phyloP scores from a whole-genome alignment of 345 rosid species.

The Camelina sativa region DNA sequence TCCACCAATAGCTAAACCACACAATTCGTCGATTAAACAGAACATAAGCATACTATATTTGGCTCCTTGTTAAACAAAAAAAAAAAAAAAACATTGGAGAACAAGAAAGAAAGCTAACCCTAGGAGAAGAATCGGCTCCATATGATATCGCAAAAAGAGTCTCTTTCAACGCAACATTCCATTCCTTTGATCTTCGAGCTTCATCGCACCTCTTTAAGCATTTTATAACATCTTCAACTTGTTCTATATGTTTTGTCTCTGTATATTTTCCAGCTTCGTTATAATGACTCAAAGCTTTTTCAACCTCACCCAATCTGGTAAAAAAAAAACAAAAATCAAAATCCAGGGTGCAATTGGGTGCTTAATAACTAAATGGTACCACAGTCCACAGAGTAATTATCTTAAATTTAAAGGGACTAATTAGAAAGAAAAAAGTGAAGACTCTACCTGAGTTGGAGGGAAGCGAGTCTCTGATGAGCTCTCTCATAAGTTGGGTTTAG shows the following conservation, averaged over 20 bases:
- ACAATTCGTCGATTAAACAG: neutral
- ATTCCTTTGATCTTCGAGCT: conserved; percentile 55
- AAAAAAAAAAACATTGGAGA: neutral
- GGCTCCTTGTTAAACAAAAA: neutral
- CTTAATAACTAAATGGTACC: neutral
- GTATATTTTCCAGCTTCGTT: conserved; percentile 47
- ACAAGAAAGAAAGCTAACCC: conserved; percentile 45
- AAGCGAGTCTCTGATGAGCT: conserved; percentile 76
- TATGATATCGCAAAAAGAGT: conserved; percentile 51
- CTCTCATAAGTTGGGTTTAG: conserved; percentile 66
- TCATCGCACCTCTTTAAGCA: conserved; percentile 49
- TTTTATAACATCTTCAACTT: conserved; percentile 52
- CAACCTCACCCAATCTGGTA: conserved; percentile 67
- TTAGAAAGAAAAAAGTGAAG: neutral
- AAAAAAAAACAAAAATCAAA: neutral
- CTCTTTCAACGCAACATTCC: conserved; percentile 57
- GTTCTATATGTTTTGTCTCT: conserved; percentile 49
- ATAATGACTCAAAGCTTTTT: conserved; percentile 63
- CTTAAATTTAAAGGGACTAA: neutral
- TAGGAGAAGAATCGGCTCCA: conserved; percentile 70
- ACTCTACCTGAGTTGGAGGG: conserved; percentile 59
- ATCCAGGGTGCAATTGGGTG: neutral
- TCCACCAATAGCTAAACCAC: neutral
- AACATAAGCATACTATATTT: neutral
- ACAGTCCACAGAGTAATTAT: neutral